These are phyloP conservation scores for Beta macrorhiza DNA, from an alignment of 179 eudicot genomes.

Conservation along the genomic window DNA sequence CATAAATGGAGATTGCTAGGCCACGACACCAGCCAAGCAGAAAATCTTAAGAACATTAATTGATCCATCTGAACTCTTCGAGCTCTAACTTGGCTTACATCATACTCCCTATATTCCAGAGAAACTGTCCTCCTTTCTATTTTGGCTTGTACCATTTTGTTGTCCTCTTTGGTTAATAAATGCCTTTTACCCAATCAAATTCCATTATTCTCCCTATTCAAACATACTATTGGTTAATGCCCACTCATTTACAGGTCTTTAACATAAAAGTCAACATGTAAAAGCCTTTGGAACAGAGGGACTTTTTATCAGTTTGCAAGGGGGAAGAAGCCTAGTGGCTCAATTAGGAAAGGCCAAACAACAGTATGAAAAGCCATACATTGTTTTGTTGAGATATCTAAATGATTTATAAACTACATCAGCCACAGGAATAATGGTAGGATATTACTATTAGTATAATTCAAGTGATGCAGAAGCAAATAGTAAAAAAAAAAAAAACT, in stretches of 20 bases:
- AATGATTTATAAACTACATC: background rate
- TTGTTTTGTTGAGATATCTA: background rate
- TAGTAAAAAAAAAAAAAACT: constrained; percentile 7
- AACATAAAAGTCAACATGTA: too few species aligned
- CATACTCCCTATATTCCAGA: background rate
- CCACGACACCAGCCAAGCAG: background rate
- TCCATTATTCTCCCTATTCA: too few species aligned
- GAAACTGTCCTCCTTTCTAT: too few species aligned
- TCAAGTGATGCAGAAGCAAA: constrained; percentile 5
- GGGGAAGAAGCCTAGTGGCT: background rate
- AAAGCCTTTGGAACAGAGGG: too few species aligned
- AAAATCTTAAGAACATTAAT: background rate
- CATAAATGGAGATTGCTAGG: background rate
- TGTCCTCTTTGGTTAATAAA: too few species aligned
- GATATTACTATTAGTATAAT: background rate
- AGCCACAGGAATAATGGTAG: background rate
- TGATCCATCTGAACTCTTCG: background rate
- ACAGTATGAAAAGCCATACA: background rate
- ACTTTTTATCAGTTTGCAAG: background rate
- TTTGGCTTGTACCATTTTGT: too few species aligned
- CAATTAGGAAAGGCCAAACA: background rate
- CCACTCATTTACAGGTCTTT: too few species aligned
- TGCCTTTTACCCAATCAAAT: too few species aligned
- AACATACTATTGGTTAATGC: too few species aligned
- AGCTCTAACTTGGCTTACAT: background rate